Evolutionary conservation across 2,329 filamentous ascomycete genomes (phyloP), one percentile per base, ranked within the genome.

Genomic region (Botrytis aclada): DNA sequence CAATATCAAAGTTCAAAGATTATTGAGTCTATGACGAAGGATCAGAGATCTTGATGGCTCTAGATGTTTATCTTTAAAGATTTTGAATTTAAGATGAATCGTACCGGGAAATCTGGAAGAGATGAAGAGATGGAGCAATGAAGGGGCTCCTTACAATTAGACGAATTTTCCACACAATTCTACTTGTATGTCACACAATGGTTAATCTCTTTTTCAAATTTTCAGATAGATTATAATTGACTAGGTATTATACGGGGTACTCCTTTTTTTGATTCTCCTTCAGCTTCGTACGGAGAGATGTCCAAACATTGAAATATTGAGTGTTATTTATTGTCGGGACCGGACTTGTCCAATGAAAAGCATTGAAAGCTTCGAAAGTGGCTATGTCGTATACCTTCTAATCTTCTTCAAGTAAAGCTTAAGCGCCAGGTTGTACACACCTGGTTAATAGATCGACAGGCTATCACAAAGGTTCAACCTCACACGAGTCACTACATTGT

Each of bases 391-490:
- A 67, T n/a, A 41, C 10, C 29, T 56, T 39, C 64, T 56, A 67
- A 20, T 54, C 64, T 54, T 8, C 34, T 67, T 67, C 9, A 32
- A 56, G 65, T 41, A 67, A 67, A 56, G 47, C 37, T 34, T 25
- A 10, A 16, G 34, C 37, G 16, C 64, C 41, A 56, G 47, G 47
- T 54, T 56, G 22, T 25, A 9, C 47, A 16, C 34, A 41, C 64
- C 45, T 32, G 10, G 25, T 67, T 41, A 51, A 67, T 67, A 7
- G 47, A 67, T 67, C 64, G 64, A 67, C 64, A 67, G 45, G 64
- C 64, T 45, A 64, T 45, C n/a, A 65, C 22, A 22, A 43, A 65
- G 25, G 20, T 25, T 12, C 37, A 65, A 34, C 62, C n/a, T 45
- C 39, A 29, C 25, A 29, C n/a, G 51, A 54, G 51, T 54, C 51